Percentiles rank a stretch among this genome's conserved stretches.
Conservation (phyloP, 345 rosid species). For the Eutrema japonicum region DNA sequence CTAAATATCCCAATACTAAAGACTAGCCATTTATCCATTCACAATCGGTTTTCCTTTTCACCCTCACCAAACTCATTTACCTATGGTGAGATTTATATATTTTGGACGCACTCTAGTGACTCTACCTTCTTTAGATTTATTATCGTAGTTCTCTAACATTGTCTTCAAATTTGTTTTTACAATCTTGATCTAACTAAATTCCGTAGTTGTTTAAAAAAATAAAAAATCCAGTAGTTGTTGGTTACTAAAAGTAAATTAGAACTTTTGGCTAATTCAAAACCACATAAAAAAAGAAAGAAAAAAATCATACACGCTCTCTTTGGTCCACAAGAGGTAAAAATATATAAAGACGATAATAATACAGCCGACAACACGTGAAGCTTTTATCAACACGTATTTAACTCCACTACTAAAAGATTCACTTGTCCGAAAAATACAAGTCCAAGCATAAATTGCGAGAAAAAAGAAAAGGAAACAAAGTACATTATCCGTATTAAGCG, state of each 20-base stretch:
- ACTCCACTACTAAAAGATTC: constrained; percentile 43
- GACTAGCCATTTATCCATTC: too few species aligned
- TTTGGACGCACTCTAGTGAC: background rate
- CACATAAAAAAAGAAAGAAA: too few species aligned
- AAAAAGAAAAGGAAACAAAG: constrained; percentile 1
- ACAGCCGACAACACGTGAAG: constrained; percentile 50
- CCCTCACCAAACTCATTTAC: too few species aligned
- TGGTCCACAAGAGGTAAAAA: constrained; percentile 2
- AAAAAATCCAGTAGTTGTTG: background rate
- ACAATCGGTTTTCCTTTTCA: too few species aligned
- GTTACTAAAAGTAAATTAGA: constrained; percentile 5
- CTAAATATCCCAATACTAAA: too few species aligned
- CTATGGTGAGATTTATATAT: background rate
- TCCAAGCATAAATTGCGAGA: constrained; percentile 15
- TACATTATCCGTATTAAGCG: constrained; percentile 50
- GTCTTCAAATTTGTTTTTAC: background rate
- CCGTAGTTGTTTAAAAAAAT: background rate
- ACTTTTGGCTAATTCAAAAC: background rate
- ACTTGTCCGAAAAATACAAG: constrained; percentile 40
- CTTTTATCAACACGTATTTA: constrained; percentile 38
- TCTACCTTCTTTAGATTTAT: too few species aligned
- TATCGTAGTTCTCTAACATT: background rate
- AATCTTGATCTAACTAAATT: background rate
- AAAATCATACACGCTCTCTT: background rate
- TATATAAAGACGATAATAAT: constrained; percentile 28